A percentile compares a stretch with the other conserved stretches of the same genome.
Evolutionary conservation across 1,139 yeast genomes (phyloP).

Genomic region (Hemisphaericaspora xylofermentans): DNA sequence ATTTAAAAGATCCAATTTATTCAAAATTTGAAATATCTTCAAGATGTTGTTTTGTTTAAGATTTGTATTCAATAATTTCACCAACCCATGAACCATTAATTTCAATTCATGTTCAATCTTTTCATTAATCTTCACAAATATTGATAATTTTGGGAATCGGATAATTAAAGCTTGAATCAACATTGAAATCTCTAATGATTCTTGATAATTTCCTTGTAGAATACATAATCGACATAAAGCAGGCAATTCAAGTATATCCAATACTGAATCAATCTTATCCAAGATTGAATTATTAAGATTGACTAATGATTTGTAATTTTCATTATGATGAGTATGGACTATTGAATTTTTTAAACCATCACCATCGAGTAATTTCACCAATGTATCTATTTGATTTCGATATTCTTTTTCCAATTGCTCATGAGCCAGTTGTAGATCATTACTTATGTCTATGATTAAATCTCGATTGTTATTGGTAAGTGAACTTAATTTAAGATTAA

Average conservation of each 20-base stretch:
- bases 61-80: constrained; percentile 70
- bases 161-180: constrained; percentile 65
- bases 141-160: constrained; percentile 62
- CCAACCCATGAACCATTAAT: constrained; percentile 65
- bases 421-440: constrained; percentile 28
- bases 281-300: constrained; percentile 40
- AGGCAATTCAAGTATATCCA: constrained; percentile 82
- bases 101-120: constrained; percentile 59
- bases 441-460: constrained; percentile 38
- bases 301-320: constrained; percentile 16
- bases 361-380: constrained; percentile 17
- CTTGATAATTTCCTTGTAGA: constrained; percentile 82
- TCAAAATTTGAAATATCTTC: constrained; percentile 74
- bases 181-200: constrained; percentile 77
- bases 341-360: constrained; percentile 6
- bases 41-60: constrained; percentile 74
- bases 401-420: constrained; percentile 23
- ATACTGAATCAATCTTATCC: constrained; percentile 65
- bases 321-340: constrained; percentile 5
- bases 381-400: constrained; percentile 21
- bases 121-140: constrained; percentile 55
- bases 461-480: constrained; percentile 41
- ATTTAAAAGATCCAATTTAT: constrained; percentile 50
- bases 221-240: constrained; percentile 81
- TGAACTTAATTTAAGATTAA: constrained; percentile 31